Base-by-base conservation (phyloP, 1,139 yeast species). In the Hanseniaspora uvarum region DNA sequence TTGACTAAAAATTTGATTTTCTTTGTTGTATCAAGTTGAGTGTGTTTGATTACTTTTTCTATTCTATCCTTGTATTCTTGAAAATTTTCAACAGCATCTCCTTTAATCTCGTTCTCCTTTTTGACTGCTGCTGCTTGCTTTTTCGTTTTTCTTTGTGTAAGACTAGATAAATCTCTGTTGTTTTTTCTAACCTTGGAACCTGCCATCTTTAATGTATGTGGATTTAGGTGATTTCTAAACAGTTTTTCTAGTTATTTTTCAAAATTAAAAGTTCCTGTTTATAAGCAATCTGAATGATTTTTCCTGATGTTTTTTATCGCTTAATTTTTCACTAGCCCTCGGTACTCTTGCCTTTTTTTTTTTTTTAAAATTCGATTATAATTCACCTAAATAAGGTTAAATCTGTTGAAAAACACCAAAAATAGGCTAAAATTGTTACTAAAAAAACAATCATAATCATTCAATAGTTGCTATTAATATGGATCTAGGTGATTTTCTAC, bases 111-210 rank as follows among this genome's bases (percentile, higher is more conserved):
- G 18, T 18, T 23, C 14, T 3, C 34, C 2, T 18, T 12, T 7
- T 26, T 21, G 18, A 19, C 39, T 2, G 34, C n/a, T 3, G 37
- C 37, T 6, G 37, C 37, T 31, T 47, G 45, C 31, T 47, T 47
- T 31, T 47, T 47, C 2, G 52, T 39, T 21, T 39, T 39, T 19
- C 52, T 48, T 40, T 40, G 26, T 3, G 33, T 34, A 12, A 39
- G n/a, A 16, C 45, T 44, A 14, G 39, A 19, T 4, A 7, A n/a
- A 10, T 38, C n/a, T 45, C 33, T 43, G 33, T 52, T 48, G 18
- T 30, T 43, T 37, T 44, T 51, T 28, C 50, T 46, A 11, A 19
- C 41, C 21, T 10, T 21, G 19, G 37, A 28, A n/a, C 50, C 43
- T 12, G 30, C 43, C 43, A 36, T 46, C 28, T 14, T 34, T n/a